Evolutionary conservation across 2,329 filamentous ascomycete genomes (phyloP).

Genomic region (Tympanopsis confertula): DNA sequence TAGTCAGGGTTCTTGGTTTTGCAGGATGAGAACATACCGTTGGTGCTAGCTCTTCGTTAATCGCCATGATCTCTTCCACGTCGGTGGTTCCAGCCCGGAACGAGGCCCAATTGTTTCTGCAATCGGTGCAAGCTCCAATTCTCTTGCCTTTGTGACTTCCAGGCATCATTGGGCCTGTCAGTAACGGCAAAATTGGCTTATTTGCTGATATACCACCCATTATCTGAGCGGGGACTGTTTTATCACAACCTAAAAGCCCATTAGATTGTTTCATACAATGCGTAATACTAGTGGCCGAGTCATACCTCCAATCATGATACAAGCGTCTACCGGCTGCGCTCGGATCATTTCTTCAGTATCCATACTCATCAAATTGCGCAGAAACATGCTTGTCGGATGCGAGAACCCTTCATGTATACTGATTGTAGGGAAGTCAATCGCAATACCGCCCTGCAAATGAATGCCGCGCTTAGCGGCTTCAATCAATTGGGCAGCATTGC

Average conservation of each 20-base stretch:
- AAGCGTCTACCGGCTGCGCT: slow-evolving; percentile 59
- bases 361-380: slow-evolving; percentile 68
- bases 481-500: slow-evolving; percentile 57
- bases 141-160: slow-evolving; percentile 52
- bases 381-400: slow-evolving; percentile 62
- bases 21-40: slow-evolving; percentile 33
- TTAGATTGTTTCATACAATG: not conserved
- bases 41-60: slow-evolving; percentile 64
- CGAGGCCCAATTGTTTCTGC: slow-evolving; percentile 61
- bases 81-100: slow-evolving; percentile 58
- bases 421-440: slow-evolving; percentile 65
- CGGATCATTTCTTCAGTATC: slow-evolving; percentile 70
- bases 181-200: slow-evolving; percentile 56
- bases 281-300: not conserved
- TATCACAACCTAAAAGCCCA: slow-evolving; percentile 50
- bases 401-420: slow-evolving; percentile 61
- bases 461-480: slow-evolving; percentile 60
- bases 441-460: slow-evolving; percentile 53
- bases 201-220: slow-evolving; percentile 69
- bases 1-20: not conserved
- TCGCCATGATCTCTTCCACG: slow-evolving; percentile 57
- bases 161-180: slow-evolving; percentile 68
- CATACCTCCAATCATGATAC: slow-evolving; percentile 54
- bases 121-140: slow-evolving; percentile 66
- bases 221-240: slow-evolving; percentile 61